Evolutionary conservation across 202 grass and related monocot genomes (phyloP), one percentile per base, ranked within the genome.

Genomic region (Carex sylvatica): DNA sequence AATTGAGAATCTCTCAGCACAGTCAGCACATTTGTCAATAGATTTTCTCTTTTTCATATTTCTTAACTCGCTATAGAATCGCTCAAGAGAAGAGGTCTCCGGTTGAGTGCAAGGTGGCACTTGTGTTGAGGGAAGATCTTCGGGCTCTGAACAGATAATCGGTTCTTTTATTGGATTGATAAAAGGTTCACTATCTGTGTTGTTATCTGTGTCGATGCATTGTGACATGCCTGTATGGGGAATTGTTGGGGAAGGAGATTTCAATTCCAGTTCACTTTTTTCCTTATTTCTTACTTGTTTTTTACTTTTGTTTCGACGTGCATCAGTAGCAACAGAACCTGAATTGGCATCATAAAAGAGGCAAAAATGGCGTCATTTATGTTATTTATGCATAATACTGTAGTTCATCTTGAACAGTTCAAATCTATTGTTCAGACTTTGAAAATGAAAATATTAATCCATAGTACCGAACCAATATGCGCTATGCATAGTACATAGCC

Each of bases 1-100:
- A 47, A 71, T 49, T 71, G 68, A 71, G 47, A 71, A 71, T 6
- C 40, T 71, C 68, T 71, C 40, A 49, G 68, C 40, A 49, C 40
- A 11, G 19, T 71, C 6, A 1, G 38, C 38, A 40, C 38, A 23
- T 47, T 71, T 71, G 24, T 8, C 40, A 11, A 2, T 49, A 71
- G 9, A 19, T 71, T 71, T 71, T 47, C 40, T 49, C 19, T 49
- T 71, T 49, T 49, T 71, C 68, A 49, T 10, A 1, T 49, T 47
- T 14, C 5, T 24, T 71, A 10, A 11, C 40, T 71, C 14, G 38
- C 40, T 47, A 71, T 40, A 23, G 13, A 20, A 71, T 44, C 2
- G 5, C 22, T 71, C 19, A 0, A 49, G 10, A 24, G 40, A 2
- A n/a, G 20, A 71, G 19, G 19, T 24, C 13, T 5, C 19, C 7